Evolutionary conservation across 2,329 filamentous ascomycete genomes (phyloP).

Genomic region (Neocatenulostroma microsporum): DNA sequence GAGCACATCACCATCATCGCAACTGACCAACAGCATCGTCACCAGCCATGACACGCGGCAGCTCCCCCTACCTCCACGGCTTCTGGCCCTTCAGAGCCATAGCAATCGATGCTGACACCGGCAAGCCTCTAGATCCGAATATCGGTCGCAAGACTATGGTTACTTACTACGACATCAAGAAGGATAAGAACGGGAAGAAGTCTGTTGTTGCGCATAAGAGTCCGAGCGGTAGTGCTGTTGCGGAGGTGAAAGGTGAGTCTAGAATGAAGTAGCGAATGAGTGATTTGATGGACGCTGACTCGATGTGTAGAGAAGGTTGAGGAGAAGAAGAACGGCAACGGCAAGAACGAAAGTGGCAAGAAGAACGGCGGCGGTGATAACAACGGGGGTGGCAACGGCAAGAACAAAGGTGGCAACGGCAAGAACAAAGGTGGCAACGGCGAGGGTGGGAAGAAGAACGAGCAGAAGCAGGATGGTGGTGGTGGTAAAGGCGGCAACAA

Average conservation of each 20-base stretch:
- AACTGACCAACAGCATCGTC: not conserved
- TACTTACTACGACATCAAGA: conserved; percentile 21
- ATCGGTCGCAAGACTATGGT: conserved; percentile 12
- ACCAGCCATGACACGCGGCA: not conserved
- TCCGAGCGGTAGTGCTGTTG: not conserved
- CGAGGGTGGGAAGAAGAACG: no score
- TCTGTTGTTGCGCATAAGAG: conserved; percentile 20
- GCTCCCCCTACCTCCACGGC: conserved; percentile 5
- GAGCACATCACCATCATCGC: not conserved
- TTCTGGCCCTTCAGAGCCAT: conserved; percentile 14
- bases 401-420: not conserved
- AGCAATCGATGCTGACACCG: conserved; percentile 24
- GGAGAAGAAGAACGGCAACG: conserved; percentile 10
- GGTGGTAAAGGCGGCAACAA: conserved; percentile 5
- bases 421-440: not conserved
- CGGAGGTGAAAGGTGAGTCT: conserved; percentile 6
- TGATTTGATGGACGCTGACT: not conserved
- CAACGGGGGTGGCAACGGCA: not conserved
- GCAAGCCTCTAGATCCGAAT: conserved; percentile 18
- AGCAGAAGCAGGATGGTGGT: no score
- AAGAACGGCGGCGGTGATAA: conserved; percentile 1
- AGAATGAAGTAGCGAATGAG: not conserved
- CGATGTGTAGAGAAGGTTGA: not conserved
- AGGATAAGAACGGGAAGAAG: conserved; percentile 19
- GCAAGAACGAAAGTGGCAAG: conserved; percentile 7